phyloP scores from a whole-genome alignment of 352 stramenopile genomes.

The Globisporangium cederbergense region DNA sequence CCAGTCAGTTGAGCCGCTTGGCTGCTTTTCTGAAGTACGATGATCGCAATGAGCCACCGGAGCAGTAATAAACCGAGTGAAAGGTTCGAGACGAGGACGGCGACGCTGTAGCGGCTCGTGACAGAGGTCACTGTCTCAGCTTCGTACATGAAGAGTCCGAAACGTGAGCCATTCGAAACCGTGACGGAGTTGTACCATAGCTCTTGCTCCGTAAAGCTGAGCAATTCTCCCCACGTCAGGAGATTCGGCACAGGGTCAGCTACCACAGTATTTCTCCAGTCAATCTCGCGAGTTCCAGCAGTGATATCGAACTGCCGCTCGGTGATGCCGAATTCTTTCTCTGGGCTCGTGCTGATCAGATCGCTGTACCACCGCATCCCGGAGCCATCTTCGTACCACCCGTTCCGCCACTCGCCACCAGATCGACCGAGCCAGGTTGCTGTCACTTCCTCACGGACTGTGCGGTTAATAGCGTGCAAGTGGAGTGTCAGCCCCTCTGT shows the following conservation, averaged over 20 bases:
- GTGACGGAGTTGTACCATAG: background rate
- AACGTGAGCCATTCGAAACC: background rate
- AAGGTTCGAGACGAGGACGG: background rate
- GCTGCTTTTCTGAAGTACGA: background rate
- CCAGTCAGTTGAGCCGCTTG: background rate
- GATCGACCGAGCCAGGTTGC: constrained; percentile 17
- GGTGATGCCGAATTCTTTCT: background rate
- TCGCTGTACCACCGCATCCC: background rate
- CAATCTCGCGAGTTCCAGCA: background rate
- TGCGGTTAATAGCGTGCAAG: constrained; percentile 8
- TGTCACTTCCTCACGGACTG: constrained; percentile 19
- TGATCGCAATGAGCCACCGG: background rate
- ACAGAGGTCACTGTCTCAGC: background rate
- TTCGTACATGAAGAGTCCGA: background rate
- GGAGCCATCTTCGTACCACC: constrained; percentile 28
- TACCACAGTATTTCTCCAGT: background rate
- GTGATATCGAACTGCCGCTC: constrained; percentile 22
- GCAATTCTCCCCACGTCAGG: background rate
- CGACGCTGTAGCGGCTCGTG: background rate
- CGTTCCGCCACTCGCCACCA: constrained; percentile 29
- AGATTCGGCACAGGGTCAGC: background rate
- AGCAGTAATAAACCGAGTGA: background rate
- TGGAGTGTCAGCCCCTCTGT: background rate
- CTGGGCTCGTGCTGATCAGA: background rate
- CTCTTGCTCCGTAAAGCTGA: background rate